Evolutionary conservation across 441 rosid genomes (phyloP), one percentile per base, ranked within the genome.

Genomic region (Omphalea diandra): DNA sequence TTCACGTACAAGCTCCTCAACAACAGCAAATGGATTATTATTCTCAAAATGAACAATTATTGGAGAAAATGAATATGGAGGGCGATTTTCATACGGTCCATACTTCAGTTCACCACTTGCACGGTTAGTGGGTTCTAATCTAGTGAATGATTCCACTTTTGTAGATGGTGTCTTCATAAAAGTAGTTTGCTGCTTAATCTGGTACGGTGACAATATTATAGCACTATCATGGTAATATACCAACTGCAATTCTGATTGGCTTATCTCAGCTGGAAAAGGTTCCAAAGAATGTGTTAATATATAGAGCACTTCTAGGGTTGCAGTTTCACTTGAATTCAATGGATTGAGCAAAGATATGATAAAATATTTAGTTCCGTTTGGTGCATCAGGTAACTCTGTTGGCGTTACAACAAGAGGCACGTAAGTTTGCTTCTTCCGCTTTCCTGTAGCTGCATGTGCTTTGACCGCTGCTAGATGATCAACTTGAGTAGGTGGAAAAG

Each of bases 1-100:
- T 75, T 93, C 98, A 44, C 97, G 89, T 35, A 85, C 91, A 72
- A 96, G 97, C 83, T 96, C 99, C 90, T 93, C 97, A 67, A 96
- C 99, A 76, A 96, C 95, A 62, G 98, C 91, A 79, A 96, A 96
- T 32, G 99, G 97, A 81, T 84, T 83, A 82, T 93, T 96, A 76
- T 93, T 93, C 88, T 96, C 97, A 55, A 86, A 88, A 77, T 96
- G 99, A 75, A 96, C 70, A 50, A 86, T 80, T 72, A 96, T 73
- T 5, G 99, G 97, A 70, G 94, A 77, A 83, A 79, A 84, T 46
- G 98, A 84, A 77, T 88, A 85, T 10, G 97, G 88, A 71, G 85
- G 46, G 24, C 41, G 88, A 76, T 88, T 88, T 65, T 93, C 91
- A 73, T 90, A 91, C 41, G 97, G 96, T 71, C 99, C 99, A 79